Percentiles rank a stretch among this genome's conserved stretches.
These are phyloP conservation scores for Aphanomyces euteiches DNA, from an alignment of 352 stramenopile genomes.

Conservation along the genomic window DNA sequence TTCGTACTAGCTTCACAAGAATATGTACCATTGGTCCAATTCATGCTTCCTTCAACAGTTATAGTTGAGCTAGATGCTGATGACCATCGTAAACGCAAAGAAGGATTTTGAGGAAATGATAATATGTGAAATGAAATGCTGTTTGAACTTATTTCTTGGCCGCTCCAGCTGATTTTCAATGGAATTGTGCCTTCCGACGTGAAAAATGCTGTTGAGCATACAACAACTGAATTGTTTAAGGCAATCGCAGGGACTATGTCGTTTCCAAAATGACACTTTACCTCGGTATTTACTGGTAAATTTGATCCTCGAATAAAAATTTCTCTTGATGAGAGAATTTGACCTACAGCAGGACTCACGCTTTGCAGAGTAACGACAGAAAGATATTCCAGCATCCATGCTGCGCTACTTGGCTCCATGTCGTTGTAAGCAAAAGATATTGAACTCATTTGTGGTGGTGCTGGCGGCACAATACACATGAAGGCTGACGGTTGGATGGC, in stretches of 20 bases:
- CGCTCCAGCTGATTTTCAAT: slow-evolving; percentile 1
- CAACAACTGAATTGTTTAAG: slow-evolving; percentile 3
- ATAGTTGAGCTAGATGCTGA: too few species aligned
- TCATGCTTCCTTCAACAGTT: too few species aligned
- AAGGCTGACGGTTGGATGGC: background rate
- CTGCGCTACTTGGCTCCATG: background rate
- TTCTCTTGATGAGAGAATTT: background rate
- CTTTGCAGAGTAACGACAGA: slow-evolving; percentile 9
- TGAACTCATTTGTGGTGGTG: background rate
- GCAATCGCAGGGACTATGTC: background rate
- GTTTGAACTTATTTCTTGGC: background rate
- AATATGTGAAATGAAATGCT: background rate
- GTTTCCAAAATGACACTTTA: slow-evolving; percentile 8
- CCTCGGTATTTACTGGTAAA: background rate
- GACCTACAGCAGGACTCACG: slow-evolving; percentile 3
- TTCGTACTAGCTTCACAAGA: too few species aligned
- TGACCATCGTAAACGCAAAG: background rate
- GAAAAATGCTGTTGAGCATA: background rate
- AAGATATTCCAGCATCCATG: background rate
- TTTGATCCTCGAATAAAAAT: slow-evolving; percentile 25
- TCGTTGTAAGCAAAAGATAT: slow-evolving; percentile 8
- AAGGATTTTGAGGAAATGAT: background rate
- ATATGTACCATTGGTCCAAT: too few species aligned
- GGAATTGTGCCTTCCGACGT: background rate
- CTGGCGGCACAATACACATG: background rate